Evolutionary conservation across 768 basidiomycete species (phyloP).

Genomic region (Suillus spraguei): DNA sequence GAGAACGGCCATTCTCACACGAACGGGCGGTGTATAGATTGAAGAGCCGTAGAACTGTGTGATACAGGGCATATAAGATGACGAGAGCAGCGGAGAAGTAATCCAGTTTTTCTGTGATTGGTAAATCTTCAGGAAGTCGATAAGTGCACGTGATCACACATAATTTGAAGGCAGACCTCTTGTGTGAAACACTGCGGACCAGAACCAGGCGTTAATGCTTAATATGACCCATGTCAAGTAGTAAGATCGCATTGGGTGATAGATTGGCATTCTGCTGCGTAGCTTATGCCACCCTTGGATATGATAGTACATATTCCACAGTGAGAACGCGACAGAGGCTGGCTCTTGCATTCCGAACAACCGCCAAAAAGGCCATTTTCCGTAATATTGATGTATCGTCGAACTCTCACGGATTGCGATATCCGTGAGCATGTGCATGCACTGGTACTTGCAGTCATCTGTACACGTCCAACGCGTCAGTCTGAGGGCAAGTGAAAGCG

Average conservation of each 20-base stretch:
- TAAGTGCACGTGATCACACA: slow-evolving; percentile 7
- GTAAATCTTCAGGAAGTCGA: slow-evolving; percentile 56
- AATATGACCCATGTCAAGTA: slow-evolving; percentile 68
- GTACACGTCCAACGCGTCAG: slow-evolving; percentile 85
- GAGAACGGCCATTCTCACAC: slow-evolving; percentile 25
- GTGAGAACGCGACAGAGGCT: slow-evolving; percentile 85
- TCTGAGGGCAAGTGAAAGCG: slow-evolving; percentile 56
- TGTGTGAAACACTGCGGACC: slow-evolving; percentile 91
- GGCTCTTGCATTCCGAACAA: slow-evolving; percentile 92
- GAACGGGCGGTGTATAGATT: slow-evolving; percentile 58
- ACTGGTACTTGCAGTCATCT: slow-evolving; percentile 88
- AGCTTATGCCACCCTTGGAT: slow-evolving; percentile 57
- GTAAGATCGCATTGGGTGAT: slow-evolving; percentile 70
- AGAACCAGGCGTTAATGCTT: slow-evolving; percentile 90
- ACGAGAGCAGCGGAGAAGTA: slow-evolving; percentile 93
- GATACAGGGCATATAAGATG: slow-evolving; percentile 82
- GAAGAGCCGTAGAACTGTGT: slow-evolving; percentile 73
- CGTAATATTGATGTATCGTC: slow-evolving; percentile 78
- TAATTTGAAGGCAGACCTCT: slow-evolving; percentile 59
- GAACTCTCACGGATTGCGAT: slow-evolving; percentile 44
- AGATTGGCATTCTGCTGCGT: slow-evolving; percentile 44
- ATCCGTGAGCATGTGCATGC: slow-evolving; percentile 81
- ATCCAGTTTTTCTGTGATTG: slow-evolving; percentile 86
- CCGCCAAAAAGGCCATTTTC: slow-evolving; percentile 97
- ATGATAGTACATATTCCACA: slow-evolving; percentile 85